A percentile compares a stretch with the other conserved stretches of the same genome.
phyloP scores from a whole-genome alignment of 2,329 filamentous ascomycete genomes.

The Claviceps citrina region DNA sequence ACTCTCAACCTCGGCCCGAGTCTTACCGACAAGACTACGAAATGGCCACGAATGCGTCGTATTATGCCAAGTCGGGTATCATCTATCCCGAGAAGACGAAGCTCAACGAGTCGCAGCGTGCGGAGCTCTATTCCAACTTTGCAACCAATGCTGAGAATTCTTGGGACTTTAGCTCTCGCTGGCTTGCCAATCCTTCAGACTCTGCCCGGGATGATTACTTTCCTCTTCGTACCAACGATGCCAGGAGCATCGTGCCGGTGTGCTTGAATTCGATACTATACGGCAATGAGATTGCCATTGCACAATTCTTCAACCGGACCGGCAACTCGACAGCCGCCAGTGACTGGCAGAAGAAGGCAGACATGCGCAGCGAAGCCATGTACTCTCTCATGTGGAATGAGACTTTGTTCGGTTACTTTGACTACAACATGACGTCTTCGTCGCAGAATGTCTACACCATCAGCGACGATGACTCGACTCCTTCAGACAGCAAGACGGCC shows the following conservation, averaged over 20 bases:
- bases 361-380: conserved; percentile 44
- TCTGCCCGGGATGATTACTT: conserved; percentile 46
- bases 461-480: conserved; percentile 26
- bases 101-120: conserved; percentile 38
- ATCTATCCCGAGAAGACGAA: conserved; percentile 37
- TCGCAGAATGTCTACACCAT: conserved; percentile 40
- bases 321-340: conserved; percentile 35
- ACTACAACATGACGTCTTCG: conserved; percentile 49
- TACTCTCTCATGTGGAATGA: conserved; percentile 48
- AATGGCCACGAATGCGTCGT: conserved; percentile 49
- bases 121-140: conserved; percentile 42
- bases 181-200: conserved; percentile 40
- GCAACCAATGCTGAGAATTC: conserved; percentile 51
- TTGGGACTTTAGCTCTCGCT: conserved; percentile 48
- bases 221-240: conserved; percentile 48
- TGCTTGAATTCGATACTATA: conserved; percentile 57
- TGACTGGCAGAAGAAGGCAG: conserved; percentile 34
- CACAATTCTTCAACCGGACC: conserved; percentile 33
- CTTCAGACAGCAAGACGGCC: conserved; percentile 22
- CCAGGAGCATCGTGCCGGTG: conserved; percentile 41
- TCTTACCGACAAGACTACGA: conserved; percentile 51
- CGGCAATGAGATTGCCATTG: conserved; percentile 45
- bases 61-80: conserved; percentile 41
- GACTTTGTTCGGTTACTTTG: conserved; percentile 48
- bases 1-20: conserved; percentile 52